Conservation (phyloP, 75 land plant species). For the Chamaecyparis obtusa region DNA sequence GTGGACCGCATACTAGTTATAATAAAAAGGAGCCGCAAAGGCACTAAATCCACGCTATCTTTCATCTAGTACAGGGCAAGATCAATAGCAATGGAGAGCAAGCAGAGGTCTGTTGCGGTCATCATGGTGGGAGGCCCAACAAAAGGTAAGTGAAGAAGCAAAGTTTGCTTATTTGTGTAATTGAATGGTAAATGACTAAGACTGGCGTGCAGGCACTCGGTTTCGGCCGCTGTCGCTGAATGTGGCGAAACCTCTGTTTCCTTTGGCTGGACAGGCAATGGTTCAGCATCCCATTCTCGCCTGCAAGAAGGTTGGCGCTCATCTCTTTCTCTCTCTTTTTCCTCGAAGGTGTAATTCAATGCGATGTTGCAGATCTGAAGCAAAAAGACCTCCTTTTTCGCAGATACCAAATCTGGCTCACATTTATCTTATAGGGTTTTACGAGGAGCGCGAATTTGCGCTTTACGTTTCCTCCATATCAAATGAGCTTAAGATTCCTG, state of each 20-base stretch:
- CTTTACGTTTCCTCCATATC: constrained; percentile 73
- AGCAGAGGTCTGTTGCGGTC: constrained; percentile 84
- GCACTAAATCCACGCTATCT: too few species aligned
- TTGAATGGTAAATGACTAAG: not conserved
- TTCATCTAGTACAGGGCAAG: not conserved
- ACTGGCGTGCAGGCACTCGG: constrained; percentile 65
- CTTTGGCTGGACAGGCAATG: constrained; percentile 96
- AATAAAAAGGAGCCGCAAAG: too few species aligned
- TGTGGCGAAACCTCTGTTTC: constrained; percentile 86
- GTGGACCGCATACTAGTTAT: too few species aligned
- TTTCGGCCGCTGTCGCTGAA: constrained; percentile 92
- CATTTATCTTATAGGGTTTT: constrained; percentile 72
- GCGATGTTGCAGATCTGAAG: not conserved
- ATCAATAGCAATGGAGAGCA: constrained; percentile 41
- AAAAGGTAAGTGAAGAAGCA: constrained; percentile 56
- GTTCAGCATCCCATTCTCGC: constrained; percentile 92
- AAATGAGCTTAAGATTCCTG: constrained; percentile 76
- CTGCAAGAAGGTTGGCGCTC: constrained; percentile 65
- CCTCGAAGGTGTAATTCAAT: not conserved
- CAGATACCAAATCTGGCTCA: constrained; percentile 56
- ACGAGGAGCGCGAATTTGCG: constrained; percentile 74
- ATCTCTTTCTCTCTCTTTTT: not conserved
- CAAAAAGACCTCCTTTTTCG: not conserved
- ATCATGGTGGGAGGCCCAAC: constrained; percentile 97
- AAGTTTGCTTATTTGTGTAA: not conserved